Conservation (phyloP, 345 rosid species). For the Bretschneidera sinensis region DNA sequence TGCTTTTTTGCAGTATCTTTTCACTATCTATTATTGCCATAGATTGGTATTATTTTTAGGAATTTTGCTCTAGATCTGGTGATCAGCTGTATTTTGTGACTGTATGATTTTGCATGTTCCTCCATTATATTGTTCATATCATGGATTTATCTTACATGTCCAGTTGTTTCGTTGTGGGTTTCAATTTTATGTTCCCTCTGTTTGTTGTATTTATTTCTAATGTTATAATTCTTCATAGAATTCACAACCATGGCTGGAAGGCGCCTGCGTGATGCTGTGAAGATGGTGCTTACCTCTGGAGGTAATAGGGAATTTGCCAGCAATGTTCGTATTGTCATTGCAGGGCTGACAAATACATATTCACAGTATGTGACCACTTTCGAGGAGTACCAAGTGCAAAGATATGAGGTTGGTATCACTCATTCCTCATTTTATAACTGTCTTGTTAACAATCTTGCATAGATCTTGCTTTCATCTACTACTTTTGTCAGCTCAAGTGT, state of each 20-base stretch:
- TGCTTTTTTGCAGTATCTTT: not conserved
- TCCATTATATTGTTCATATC: too few relatives aligned
- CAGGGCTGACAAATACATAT: slow-evolving; percentile 67
- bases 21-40: too few relatives aligned
- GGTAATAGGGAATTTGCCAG: slow-evolving; percentile 25
- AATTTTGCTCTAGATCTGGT: too few relatives aligned
- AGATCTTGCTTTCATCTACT: not conserved
- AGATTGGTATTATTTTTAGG: too few relatives aligned
- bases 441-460: not conserved
- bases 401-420: slow-evolving; percentile 52
- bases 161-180: not conserved
- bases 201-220: not conserved
- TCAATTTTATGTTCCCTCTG: too few relatives aligned
- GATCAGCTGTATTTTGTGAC: too few relatives aligned
- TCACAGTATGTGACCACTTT: slow-evolving; percentile 69
- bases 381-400: slow-evolving; percentile 64
- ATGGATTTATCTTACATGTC: not conserved
- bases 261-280: slow-evolving; percentile 69
- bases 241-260: slow-evolving; percentile 79
- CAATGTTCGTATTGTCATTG: slow-evolving; percentile 52
- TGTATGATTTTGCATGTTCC: too few relatives aligned
- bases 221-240: slow-evolving; percentile 31
- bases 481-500: not conserved
- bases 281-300: slow-evolving; percentile 33
- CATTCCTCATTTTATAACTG: not conserved